Percentiles rank a stretch among this genome's conserved stretches.
These are phyloP conservation scores for Termitomyces sp. DNA, from an alignment of 768 basidiomycete genomes.

Conservation along the genomic window DNA sequence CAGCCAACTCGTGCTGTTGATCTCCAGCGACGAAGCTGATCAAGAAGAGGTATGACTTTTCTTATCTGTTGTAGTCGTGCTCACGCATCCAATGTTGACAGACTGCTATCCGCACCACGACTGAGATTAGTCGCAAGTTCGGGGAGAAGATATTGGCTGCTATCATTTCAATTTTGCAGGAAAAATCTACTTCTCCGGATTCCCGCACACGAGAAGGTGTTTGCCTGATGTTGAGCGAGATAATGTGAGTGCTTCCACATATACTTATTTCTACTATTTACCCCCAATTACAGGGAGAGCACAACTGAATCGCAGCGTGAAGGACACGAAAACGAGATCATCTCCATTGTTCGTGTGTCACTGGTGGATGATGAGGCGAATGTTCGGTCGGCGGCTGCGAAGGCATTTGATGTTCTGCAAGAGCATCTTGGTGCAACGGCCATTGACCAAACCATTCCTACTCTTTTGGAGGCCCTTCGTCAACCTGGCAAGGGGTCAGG, in stretches of 20 bases:
- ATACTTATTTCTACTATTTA: background rate
- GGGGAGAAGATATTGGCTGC: conserved; percentile 88
- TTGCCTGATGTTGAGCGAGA: conserved; percentile 80
- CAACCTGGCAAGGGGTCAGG: conserved; percentile 93
- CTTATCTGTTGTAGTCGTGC: background rate
- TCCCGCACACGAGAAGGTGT: conserved; percentile 74
- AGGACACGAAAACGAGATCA: conserved; percentile 84
- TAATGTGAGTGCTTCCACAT: conserved; percentile 54
- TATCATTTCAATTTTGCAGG: conserved; percentile 73
- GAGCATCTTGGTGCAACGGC: conserved; percentile 86
- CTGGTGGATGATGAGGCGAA: conserved; percentile 84
- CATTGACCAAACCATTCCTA: conserved; percentile 96
- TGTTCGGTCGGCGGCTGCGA: conserved; percentile 87
- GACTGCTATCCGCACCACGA: conserved; percentile 85
- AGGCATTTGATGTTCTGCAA: conserved; percentile 86
- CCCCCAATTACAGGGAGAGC: conserved; percentile 51
- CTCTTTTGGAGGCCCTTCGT: conserved; percentile 85
- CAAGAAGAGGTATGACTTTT: conserved; percentile 71
- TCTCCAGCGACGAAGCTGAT: conserved; percentile 76
- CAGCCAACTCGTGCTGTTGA: conserved; percentile 66
- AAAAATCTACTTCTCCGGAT: conserved; percentile 56
- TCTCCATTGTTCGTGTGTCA: conserved; percentile 74
- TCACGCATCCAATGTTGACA: conserved; percentile 22
- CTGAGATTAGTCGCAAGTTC: conserved; percentile 91
- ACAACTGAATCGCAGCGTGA: conserved; percentile 81